Percentiles rank a stretch among this genome's conserved stretches.
These are phyloP conservation scores for Capsicum chinense DNA, from an alignment of 257 asterid species.

Conservation along the genomic window DNA sequence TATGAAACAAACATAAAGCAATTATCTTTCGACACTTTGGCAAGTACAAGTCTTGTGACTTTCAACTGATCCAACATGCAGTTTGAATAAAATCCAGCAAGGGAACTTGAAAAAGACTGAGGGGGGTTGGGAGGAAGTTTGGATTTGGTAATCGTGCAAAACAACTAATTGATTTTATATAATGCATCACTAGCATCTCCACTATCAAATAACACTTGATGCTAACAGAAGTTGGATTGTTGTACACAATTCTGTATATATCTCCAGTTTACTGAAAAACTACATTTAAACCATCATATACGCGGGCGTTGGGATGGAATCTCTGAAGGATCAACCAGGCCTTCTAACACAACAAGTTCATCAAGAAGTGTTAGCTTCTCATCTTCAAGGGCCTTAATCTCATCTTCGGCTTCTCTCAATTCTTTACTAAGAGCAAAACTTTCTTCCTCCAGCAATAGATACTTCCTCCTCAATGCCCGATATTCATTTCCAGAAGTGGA, in stretches of 20 bases:
- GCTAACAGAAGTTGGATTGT: conserved; percentile 2
- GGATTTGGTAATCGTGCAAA: neutral
- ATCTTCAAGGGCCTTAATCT: conserved; percentile 72
- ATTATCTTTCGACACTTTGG: neutral
- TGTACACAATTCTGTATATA: neutral
- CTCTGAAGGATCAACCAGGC: conserved; percentile 75
- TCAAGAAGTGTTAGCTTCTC: conserved; percentile 79
- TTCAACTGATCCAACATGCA: conserved; percentile 14
- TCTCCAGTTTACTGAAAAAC: neutral
- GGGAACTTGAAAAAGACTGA: neutral
- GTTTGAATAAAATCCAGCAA: neutral
- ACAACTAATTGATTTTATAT: neutral
- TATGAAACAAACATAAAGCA: neutral
- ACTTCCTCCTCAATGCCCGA: conserved; percentile 76
- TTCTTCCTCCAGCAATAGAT: conserved; percentile 79
- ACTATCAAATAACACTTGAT: neutral
- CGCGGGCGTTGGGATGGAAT: conserved; percentile 48
- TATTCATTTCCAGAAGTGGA: conserved; percentile 63
- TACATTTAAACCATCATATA: conserved; percentile 29
- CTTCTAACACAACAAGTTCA: conserved; percentile 91
- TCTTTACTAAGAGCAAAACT: conserved; percentile 68
- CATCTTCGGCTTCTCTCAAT: conserved; percentile 67
- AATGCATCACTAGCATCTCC: neutral
- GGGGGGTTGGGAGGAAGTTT: neutral
- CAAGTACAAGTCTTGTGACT: neutral